These are phyloP conservation scores for Colletotrichum musicola DNA, from an alignment of 2,329 filamentous ascomycete genomes.

Conservation along the genomic window DNA sequence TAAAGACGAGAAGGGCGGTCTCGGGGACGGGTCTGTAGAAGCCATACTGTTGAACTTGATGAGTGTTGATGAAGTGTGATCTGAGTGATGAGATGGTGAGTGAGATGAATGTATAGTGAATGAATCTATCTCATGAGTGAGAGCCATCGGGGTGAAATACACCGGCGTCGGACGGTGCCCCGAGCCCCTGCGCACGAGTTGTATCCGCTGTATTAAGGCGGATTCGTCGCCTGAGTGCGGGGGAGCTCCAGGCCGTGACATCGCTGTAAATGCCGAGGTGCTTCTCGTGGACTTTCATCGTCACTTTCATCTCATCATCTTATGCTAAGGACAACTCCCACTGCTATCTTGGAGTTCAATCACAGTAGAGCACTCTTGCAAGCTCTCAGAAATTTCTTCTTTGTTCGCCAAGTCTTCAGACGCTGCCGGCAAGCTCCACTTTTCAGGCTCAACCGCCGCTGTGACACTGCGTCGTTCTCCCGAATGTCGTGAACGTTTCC, in stretches of 20 bases:
- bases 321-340: too few species aligned
- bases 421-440: too few species aligned
- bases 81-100: neutral
- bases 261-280: neutral
- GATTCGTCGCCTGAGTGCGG: conserved; percentile 1
- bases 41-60: neutral
- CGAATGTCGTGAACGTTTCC: too few species aligned
- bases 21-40: neutral
- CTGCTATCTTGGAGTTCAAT: too few species aligned
- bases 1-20: conserved; percentile 47
- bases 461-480: too few species aligned
- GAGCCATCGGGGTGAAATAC: conserved; percentile 10
- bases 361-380: too few species aligned
- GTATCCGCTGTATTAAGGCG: neutral
- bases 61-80: neutral
- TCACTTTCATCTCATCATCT: too few species aligned
- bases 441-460: too few species aligned
- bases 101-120: neutral
- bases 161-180: conserved; percentile 8
- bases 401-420: too few species aligned
- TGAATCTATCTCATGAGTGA: neutral
- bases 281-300: neutral
- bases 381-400: too few species aligned
- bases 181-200: neutral
- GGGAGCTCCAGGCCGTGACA: neutral